Base-by-base conservation (phyloP, 2,329 filamentous ascomycete genomes). In the Colletotrichum truncatum region DNA sequence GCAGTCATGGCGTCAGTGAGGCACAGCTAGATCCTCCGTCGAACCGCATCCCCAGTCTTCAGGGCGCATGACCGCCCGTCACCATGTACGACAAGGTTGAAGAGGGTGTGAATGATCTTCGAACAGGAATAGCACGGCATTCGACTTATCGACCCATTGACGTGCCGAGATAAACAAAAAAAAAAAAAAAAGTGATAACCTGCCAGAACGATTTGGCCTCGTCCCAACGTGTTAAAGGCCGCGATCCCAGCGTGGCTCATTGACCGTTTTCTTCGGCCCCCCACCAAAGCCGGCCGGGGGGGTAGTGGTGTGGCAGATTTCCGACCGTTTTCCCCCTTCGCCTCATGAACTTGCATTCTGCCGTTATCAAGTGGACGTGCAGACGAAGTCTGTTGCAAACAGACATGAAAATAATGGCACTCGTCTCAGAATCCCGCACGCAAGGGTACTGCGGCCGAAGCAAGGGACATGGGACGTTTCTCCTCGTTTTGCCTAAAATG, bases 311-410 rank as follows among this genome's bases (percentile, higher is more conserved):
- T 48, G 45, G 36, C 25, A 10, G 38, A 36, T 34, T 21, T 36
- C n/a, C 30, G 34, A 62, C 62, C 49, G 57, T 55, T 30, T 26
- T 41, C 53, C 12, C 53, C 16, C 6, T 36, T 36, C n/a, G n/a
- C 32, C 4, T 51, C 26, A 51, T 45, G 41, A 9, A 45, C 5
- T 16, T 25, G 25, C 4, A 26, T 6, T 8, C 26, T 32, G 36
- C 61, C 57, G 56, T 65, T 49, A 36, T n/a, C 11, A 18, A 26
- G 62, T n/a, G 57, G 62, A 65, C 57, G 62, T 30, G 49, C 62
- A 21, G 49, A n/a, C 48, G 39, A 16, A 43, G 21, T 49, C 18
- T 62, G 62, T 53, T 46, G 55, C 56, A 64, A 41, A 53, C 48
- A 38, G 38, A 61, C 36, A 30, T 48, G 48, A 28, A 41, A 30